Percentiles rank a stretch among this genome's conserved stretches.
These are phyloP conservation scores for Ogataea corticis DNA, from an alignment of 805 yeast species.

Conservation along the genomic window DNA sequence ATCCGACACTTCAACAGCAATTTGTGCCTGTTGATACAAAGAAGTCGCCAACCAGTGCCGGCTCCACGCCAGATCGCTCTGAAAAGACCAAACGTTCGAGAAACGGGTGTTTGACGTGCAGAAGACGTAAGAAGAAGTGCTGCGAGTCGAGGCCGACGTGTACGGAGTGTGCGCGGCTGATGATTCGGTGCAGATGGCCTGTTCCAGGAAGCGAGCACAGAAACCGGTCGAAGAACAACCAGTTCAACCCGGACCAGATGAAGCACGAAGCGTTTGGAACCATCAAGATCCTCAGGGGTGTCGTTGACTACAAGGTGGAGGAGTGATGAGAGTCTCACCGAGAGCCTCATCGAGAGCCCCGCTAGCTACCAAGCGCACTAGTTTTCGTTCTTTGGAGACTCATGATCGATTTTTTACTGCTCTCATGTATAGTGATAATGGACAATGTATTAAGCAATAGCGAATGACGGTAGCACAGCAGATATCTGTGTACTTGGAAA, in stretches of 20 bases:
- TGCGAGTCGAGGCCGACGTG: constrained; percentile 71
- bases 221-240: constrained; percentile 50
- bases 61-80: constrained; percentile 1
- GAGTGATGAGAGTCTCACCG: constrained; percentile 8
- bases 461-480: too few relatives aligned
- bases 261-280: constrained; percentile 56
- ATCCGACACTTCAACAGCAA: background rate
- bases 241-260: constrained; percentile 51
- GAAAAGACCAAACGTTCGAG: constrained; percentile 53
- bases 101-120: constrained; percentile 77
- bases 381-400: background rate
- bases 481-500: too few relatives aligned
- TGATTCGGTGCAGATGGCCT: constrained; percentile 73
- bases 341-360: background rate
- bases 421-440: too few relatives aligned
- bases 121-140: constrained; percentile 76
- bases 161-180: constrained; percentile 63
- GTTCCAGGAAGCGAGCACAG: constrained; percentile 65
- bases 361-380: background rate
- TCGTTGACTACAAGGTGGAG: constrained; percentile 48
- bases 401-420: too few relatives aligned
- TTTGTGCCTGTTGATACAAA: constrained; percentile 2
- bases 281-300: constrained; percentile 62
- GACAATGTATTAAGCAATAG: too few relatives aligned
- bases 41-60: constrained; percentile 1